Evolutionary conservation across 345 rosid species (phyloP), one percentile per base, ranked within the genome.

Genomic region (Turritis glabra): DNA sequence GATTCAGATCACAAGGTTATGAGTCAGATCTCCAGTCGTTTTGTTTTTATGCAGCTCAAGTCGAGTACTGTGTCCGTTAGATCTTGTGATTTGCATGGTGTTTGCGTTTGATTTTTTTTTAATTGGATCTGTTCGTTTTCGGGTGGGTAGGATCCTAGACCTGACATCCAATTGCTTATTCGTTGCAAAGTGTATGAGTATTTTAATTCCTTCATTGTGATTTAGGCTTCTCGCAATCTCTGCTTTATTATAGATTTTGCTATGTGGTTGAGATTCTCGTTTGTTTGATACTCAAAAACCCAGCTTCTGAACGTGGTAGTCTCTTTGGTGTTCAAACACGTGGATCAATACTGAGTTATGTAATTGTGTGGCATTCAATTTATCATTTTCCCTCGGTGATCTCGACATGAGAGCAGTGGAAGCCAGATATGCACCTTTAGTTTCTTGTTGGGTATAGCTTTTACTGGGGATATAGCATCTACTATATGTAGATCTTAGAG

Each of bases 1-100:
- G 98, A 94, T 80, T 85, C 91, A 46, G 96, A 94, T 87, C 98
- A 94, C 88, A 90, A 87, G 96, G 98, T 94, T 94, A 81, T 53
- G 53, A 38, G 1, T 70, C 55, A 72, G 77, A 77, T 77, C 80
- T 72, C 64, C 12, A 2, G 15, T 48, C 26, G 15, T 47, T 68
- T 59, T 35, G 15, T 57, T 33, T 15, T 30, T n/a, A 74, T 3
- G 68, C 53, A 37, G 53, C 74, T 52, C 51, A 46, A 64, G 47
- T 70, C 46, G 30, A 77, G 40, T 35, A 48, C 2, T 13, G 59
- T 57, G 2, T 23, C 65, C 19, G 22, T 82, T 82, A 77, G 88
- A 81, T 84, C 85, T 74, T 64, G 78, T 65, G 51, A 75, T 65
- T 75, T 75, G 67, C 72, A 59, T 74, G 72, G 47, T 48, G 26